phyloP scores from a whole-genome alignment of 106 monocot species.

The Allium fistulosum region DNA sequence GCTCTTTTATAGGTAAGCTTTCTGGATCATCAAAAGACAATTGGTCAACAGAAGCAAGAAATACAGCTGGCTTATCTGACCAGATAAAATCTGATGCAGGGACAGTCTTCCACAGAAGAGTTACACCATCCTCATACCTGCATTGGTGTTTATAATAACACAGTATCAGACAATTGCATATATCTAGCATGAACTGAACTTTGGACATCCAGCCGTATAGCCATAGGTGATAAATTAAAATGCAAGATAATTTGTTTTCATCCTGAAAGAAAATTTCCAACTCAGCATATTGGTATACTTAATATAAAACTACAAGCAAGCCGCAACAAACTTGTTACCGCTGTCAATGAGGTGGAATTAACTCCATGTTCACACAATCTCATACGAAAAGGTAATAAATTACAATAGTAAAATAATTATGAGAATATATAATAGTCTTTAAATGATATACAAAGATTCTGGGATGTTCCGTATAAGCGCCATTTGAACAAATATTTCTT shows the following conservation, averaged over 20 bases:
- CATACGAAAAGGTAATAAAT: too few relatives aligned
- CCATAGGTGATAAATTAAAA: not conserved
- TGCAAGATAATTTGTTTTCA: not conserved
- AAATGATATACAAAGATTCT: too few relatives aligned
- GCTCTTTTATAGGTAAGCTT: conserved; percentile 51
- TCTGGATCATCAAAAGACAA: conserved; percentile 81
- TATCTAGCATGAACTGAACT: not conserved
- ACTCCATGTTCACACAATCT: too few relatives aligned
- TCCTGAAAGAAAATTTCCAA: not conserved
- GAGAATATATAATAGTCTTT: not conserved
- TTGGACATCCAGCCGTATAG: not conserved
- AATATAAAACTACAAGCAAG: not conserved
- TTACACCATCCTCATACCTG: conserved; percentile 88
- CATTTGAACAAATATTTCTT: not conserved
- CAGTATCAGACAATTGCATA: conserved; percentile 3
- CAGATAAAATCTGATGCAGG: conserved; percentile 76
- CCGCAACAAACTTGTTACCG: too few relatives aligned
- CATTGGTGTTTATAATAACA: not conserved
- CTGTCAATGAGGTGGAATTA: too few relatives aligned
- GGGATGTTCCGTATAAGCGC: too few relatives aligned
- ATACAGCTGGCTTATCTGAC: conserved; percentile 79
- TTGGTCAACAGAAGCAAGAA: conserved; percentile 69
- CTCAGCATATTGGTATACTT: not conserved
- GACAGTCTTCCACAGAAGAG: conserved; percentile 70
- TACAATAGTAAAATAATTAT: not conserved